phyloP scores from a whole-genome alignment of 2,329 filamentous ascomycete species.

The Penicillium palitans region DNA sequence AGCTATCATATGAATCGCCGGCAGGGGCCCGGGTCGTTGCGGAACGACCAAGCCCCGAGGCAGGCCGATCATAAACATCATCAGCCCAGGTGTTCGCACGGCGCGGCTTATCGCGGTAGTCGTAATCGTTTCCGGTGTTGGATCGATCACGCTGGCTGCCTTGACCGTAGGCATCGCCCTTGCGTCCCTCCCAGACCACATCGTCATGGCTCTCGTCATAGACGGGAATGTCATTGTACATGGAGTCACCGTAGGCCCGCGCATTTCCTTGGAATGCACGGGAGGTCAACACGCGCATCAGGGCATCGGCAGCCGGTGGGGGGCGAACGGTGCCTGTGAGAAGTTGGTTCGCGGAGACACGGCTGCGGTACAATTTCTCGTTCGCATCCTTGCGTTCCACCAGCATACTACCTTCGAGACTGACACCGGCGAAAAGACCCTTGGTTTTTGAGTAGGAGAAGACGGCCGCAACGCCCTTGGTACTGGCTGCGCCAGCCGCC shows the following conservation, averaged over 20 bases:
- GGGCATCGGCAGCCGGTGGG: constrained; percentile 77
- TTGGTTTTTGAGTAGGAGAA: constrained; percentile 99
- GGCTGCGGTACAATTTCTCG: constrained; percentile 87
- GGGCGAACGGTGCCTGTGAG: constrained; percentile 75
- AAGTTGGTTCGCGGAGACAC: constrained; percentile 77
- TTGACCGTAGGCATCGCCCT: constrained; percentile 70
- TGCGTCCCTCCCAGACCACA: constrained; percentile 76
- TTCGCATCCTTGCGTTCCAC: constrained; percentile 96
- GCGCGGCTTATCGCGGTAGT: constrained; percentile 55
- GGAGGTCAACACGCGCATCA: constrained; percentile 83
- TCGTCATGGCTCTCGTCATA: constrained; percentile 84
- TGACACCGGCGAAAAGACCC: constrained; percentile 93
- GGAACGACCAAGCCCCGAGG: constrained; percentile 37
- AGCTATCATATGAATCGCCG: constrained; percentile 31
- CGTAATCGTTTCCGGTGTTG: constrained; percentile 55
- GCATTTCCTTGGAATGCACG: constrained; percentile 74
- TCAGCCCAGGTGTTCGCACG: constrained; percentile 52
- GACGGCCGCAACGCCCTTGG: constrained; percentile 84
- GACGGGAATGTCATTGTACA: constrained; percentile 92
- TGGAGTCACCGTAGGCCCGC: constrained; percentile 56
- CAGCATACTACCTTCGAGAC: constrained; percentile 86
- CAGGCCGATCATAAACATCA: constrained; percentile 49
- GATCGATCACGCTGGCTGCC: constrained; percentile 59
- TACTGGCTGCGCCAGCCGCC: constrained; percentile 87
- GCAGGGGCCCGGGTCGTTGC: constrained; percentile 35